A percentile compares a stretch with the other conserved stretches of the same genome.
These are phyloP conservation scores for Salix suchowensis DNA, from an alignment of 345 rosid genomes.

Conservation along the genomic window DNA sequence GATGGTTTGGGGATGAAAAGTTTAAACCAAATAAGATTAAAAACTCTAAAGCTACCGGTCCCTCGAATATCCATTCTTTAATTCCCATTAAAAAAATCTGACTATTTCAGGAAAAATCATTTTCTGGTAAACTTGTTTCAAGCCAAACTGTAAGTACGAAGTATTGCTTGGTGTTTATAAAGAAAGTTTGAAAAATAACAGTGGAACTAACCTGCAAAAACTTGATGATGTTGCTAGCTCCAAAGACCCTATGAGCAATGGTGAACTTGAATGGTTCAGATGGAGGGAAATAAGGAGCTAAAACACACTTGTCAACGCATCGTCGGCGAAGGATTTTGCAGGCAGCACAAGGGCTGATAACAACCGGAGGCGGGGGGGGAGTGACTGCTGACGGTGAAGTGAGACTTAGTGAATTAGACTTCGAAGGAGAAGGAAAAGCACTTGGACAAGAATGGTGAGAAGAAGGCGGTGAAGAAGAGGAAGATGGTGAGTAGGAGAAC, in stretches of 20 bases:
- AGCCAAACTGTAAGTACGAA: neutral
- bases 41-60: neutral
- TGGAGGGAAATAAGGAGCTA: constrained; percentile 78
- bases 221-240: constrained; percentile 65
- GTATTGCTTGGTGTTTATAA: neutral
- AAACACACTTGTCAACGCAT: constrained; percentile 54
- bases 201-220: constrained; percentile 46
- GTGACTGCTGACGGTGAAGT: constrained; percentile 11
- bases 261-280: constrained; percentile 61
- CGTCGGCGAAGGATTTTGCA: constrained; percentile 72
- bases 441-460: neutral
- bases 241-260: constrained; percentile 64
- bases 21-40: neutral
- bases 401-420: constrained; percentile 1
- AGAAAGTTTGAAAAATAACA: neutral
- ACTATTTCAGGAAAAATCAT: neutral
- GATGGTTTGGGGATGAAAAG: neutral
- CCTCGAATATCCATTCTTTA: neutral
- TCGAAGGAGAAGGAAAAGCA: neutral
- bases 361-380: constrained; percentile 20
- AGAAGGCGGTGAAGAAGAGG: constrained; percentile 16
- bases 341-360: constrained; percentile 68
- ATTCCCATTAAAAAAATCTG: neutral
- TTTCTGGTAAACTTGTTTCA: neutral
- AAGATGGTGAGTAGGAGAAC: constrained; percentile 16